phyloP scores from a whole-genome alignment of 768 basidiomycete genomes.

The Suillus bovinus region DNA sequence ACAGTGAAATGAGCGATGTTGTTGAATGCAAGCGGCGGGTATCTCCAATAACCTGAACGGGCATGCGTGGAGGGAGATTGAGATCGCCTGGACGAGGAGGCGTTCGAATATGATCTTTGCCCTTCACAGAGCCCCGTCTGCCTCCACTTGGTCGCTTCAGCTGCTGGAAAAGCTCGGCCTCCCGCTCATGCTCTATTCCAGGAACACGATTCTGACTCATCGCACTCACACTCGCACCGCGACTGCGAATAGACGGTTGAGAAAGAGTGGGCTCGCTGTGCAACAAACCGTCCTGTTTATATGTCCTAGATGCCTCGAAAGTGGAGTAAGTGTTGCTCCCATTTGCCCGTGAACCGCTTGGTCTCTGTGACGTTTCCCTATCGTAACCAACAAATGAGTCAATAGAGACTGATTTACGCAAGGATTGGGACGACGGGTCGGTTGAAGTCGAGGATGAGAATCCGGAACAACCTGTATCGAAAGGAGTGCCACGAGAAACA shows the following conservation, averaged over 20 bases:
- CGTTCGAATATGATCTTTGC: constrained; percentile 42
- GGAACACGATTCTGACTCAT: constrained; percentile 42
- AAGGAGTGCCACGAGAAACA: constrained; percentile 10
- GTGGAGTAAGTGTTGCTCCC: constrained; percentile 38
- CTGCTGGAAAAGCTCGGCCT: constrained; percentile 53
- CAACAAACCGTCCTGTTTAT: constrained; percentile 31
- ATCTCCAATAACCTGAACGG: constrained; percentile 39
- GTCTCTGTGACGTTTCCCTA: constrained; percentile 35
- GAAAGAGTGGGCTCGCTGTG: constrained; percentile 26
- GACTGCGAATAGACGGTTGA: constrained; percentile 45
- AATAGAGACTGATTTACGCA: constrained; percentile 76
- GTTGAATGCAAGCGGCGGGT: constrained; percentile 39
- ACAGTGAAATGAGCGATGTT: constrained; percentile 39
- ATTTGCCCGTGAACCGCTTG: constrained; percentile 37
- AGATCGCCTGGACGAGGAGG: constrained; percentile 58
- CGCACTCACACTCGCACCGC: constrained; percentile 57
- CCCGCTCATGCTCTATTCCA: constrained; percentile 44
- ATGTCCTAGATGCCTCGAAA: constrained; percentile 35
- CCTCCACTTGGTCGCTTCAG: constrained; percentile 40
- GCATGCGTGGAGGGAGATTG: constrained; percentile 58
- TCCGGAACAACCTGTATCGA: neutral
- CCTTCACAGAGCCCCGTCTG: constrained; percentile 50
- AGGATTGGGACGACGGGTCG: constrained; percentile 31
- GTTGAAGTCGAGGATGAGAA: constrained; percentile 17
- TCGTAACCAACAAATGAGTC: constrained; percentile 66